Evolutionary conservation across 2,329 filamentous ascomycete species (phyloP), one percentile per base, ranked within the genome.

Genomic region (Paraphaeosphaeria minitans): DNA sequence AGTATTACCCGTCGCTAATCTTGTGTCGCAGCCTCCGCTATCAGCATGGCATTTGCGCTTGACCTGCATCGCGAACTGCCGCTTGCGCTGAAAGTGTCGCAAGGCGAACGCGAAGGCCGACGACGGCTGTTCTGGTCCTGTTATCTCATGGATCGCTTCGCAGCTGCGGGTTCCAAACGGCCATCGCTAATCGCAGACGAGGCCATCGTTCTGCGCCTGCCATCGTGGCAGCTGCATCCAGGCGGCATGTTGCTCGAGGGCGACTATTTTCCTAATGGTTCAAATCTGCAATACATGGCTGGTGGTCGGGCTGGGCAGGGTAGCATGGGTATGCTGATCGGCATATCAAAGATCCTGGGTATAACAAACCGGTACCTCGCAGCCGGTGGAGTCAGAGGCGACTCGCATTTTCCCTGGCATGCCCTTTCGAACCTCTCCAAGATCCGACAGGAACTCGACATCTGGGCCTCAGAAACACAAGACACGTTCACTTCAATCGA

Each of bases 401-500:
- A 96, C 71, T 93, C 91, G 0, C 92, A 96, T 74, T 96, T 96
- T 64, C 92, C 92, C 10, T 96, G 92, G 92, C 92, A 96, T 72
- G 88, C 91, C 1, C 83, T 93, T 21, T 96, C 92, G 6, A 93
- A 90, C 60, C 81, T 96, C 1, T 95, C 92, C 53, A 93, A 92
- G 71, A 95, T 96, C 63, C 85, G 91, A 31, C 90, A 93, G 63
- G 91, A 95, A 68, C 81, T 96, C 24, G 91, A 96, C 70, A 85
- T 91, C 33, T 96, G 92, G 92, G 90, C 91, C 1, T 88, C 90
- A 0, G 91, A 90, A 12, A 93, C 91, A 0, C 88, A 91, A 62
- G 89, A 92, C 60, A 85, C 90, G 9, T 95, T 95, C 68, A 87
- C 89, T 0, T 91, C 89, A 16, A 83, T 93, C 10, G 88, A 92